These are phyloP conservation scores for Hysterium pulicare DNA, from an alignment of 2,329 filamentous ascomycete species.

Conservation along the genomic window DNA sequence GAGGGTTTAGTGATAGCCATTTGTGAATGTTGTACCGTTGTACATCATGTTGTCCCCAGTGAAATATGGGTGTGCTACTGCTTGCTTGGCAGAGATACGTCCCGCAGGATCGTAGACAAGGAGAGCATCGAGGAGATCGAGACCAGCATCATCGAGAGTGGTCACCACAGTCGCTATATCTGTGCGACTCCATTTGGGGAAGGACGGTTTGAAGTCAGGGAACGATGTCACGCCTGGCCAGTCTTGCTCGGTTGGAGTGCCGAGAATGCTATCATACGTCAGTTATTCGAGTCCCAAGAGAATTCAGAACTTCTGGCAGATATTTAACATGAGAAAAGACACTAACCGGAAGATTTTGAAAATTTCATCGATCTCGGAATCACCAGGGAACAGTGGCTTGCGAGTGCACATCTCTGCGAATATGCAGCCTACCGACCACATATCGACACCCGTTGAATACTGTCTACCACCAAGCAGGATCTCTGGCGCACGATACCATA, in stretches of 20 bases:
- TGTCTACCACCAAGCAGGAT: conserved; percentile 87
- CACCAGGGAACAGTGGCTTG: conserved; percentile 87
- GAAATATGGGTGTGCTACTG: conserved; percentile 83
- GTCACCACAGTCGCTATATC: conserved; percentile 63
- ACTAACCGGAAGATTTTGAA: conserved; percentile 88
- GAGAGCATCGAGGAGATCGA: conserved; percentile 67
- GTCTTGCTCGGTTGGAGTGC: conserved; percentile 74
- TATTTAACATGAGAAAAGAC: not conserved
- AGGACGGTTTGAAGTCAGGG: conserved; percentile 88
- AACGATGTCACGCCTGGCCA: conserved; percentile 95
- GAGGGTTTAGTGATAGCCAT: conserved; percentile 29
- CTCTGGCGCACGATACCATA: conserved; percentile 90
- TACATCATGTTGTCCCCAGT: conserved; percentile 47
- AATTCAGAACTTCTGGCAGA: not conserved
- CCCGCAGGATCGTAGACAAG: conserved; percentile 84
- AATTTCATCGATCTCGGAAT: conserved; percentile 91
- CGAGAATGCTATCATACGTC: conserved; percentile 52
- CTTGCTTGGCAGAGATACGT: conserved; percentile 85
- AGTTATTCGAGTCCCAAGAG: too few species aligned
- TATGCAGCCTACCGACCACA: conserved; percentile 94
- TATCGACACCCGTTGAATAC: conserved; percentile 91
- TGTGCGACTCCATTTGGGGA: conserved; percentile 85
- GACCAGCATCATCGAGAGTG: conserved; percentile 67
- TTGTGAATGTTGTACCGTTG: conserved; percentile 18
- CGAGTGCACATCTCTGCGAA: conserved; percentile 96